These are phyloP conservation scores for Talaromyces nanjingensis DNA, from an alignment of 495 filamentous ascomycete species.

Conservation along the genomic window DNA sequence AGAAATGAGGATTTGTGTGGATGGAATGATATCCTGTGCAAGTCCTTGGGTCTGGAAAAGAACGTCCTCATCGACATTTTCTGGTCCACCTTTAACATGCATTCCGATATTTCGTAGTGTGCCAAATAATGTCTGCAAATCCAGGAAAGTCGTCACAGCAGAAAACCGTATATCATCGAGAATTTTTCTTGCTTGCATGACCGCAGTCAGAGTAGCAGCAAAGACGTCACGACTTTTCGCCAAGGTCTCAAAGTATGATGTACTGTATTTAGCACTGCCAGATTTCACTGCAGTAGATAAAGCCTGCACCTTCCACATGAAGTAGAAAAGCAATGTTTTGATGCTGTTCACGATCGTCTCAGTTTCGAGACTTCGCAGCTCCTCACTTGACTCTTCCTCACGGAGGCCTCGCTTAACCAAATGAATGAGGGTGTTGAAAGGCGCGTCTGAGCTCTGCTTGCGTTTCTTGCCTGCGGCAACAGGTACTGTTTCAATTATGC, in stretches of 20 bases:
- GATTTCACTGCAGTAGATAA: conserved; percentile 29
- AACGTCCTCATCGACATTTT: conserved; percentile 38
- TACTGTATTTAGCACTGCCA: conserved; percentile 43
- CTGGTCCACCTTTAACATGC: conserved; percentile 26
- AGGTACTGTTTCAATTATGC: conserved; percentile 58
- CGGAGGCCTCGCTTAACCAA: conserved; percentile 60
- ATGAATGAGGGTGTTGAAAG: conserved; percentile 63
- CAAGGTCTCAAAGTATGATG: conserved; percentile 37
- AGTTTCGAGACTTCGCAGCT: conserved; percentile 62
- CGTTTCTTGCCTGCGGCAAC: conserved; percentile 36
- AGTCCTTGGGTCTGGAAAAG: conserved; percentile 50
- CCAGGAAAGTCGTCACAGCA: conserved; percentile 69
- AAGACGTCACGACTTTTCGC: conserved; percentile 45
- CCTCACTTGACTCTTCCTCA: conserved; percentile 50
- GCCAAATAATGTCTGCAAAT: conserved; percentile 72
- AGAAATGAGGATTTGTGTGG: conserved; percentile 54
- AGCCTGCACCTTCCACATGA: conserved; percentile 81
- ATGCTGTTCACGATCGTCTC: conserved; percentile 67
- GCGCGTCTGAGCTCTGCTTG: conserved; percentile 34
- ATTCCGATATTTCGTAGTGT: conserved; percentile 50
- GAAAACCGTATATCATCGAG: conserved; percentile 70
- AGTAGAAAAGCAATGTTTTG: conserved; percentile 73
- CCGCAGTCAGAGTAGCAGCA: conserved; percentile 51
- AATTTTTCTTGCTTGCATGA: conserved; percentile 48
- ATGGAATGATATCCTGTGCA: conserved; percentile 52